phyloP scores from a whole-genome alignment of 345 rosid species.

The Orychophragmus violaceus region DNA sequence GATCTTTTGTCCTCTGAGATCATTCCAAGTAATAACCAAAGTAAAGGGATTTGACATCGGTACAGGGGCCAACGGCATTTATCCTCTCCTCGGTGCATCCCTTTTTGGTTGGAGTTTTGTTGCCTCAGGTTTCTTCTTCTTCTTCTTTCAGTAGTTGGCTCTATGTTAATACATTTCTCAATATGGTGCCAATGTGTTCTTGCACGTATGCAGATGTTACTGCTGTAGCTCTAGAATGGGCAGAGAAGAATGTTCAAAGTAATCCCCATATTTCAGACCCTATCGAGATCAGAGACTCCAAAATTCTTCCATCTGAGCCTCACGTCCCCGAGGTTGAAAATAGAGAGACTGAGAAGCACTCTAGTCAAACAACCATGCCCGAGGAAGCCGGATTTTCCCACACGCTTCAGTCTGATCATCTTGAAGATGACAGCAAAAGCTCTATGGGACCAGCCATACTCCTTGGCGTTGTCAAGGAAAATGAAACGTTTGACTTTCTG shows the following conservation, averaged over 20 bases:
- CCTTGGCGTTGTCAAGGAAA: conserved; percentile 55
- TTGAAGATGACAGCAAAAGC: conserved; percentile 16
- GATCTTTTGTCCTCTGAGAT: conserved; percentile 67
- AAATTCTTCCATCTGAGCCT: conserved; percentile 4
- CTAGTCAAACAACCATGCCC: neutral
- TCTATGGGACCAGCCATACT: conserved; percentile 53
- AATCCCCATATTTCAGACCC: conserved; percentile 64
- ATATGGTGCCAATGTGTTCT: too few species aligned
- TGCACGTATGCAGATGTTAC: conserved; percentile 61
- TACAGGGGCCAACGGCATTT: conserved; percentile 91
- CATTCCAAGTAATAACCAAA: conserved; percentile 39
- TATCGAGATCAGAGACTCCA: conserved; percentile 64
- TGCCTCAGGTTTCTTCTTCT: conserved; percentile 55
- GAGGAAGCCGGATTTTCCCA: conserved; percentile 13
- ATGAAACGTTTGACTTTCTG: conserved; percentile 85
- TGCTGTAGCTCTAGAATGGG: conserved; percentile 85
- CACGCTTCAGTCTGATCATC: conserved; percentile 20
- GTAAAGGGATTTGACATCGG: conserved; percentile 91
- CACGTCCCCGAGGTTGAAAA: neutral
- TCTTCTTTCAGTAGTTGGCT: neutral
- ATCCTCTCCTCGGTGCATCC: conserved; percentile 89
- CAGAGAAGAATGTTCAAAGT: conserved; percentile 61
- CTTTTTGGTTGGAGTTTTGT: conserved; percentile 79
- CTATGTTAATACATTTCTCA: neutral
- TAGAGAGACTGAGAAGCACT: conserved; percentile 19